phyloP scores from a whole-genome alignment of 371 early-diverging fungal genomes.

The Mucor saturninus region DNA sequence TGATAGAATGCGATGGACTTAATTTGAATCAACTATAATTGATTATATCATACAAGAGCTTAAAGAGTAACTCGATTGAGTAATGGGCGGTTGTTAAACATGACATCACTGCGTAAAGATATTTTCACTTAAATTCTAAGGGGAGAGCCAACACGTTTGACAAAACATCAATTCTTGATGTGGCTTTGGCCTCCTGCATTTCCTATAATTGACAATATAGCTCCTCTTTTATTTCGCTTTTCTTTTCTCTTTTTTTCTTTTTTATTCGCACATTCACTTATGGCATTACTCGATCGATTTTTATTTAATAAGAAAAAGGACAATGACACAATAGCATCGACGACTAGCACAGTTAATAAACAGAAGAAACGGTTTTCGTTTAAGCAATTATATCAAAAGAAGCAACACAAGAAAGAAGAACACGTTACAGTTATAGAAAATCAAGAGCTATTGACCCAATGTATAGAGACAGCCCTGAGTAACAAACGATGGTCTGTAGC shows the following conservation, averaged over 20 bases:
- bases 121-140: not conserved
- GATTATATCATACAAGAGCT: too few relatives aligned
- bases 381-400: not conserved
- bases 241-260: not conserved
- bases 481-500: slow-evolving; percentile 4
- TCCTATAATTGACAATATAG: slow-evolving; percentile 10
- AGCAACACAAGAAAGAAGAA: not conserved
- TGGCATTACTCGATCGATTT: slow-evolving; percentile 13
- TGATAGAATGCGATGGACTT: too few relatives aligned
- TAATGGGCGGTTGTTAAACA: not conserved
- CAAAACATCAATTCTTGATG: slow-evolving; percentile 2
- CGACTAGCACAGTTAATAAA: not conserved
- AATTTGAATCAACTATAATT: too few relatives aligned
- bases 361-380: not conserved
- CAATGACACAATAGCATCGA: not conserved
- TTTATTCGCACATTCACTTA: not conserved
- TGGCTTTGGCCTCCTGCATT: slow-evolving; percentile 4
- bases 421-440: slow-evolving; percentile 1
- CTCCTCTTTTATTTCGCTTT: slow-evolving; percentile 2
- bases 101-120: not conserved
- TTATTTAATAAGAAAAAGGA: slow-evolving; percentile 6
- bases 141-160: not conserved
- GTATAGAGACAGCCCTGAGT: slow-evolving; percentile 16
- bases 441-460: slow-evolving; percentile 14
- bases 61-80: too few relatives aligned